Evolutionary conservation across 352 stramenopile genomes (phyloP), one percentile per base, ranked within the genome.

Genomic region (Phytopythium ostracodes): DNA sequence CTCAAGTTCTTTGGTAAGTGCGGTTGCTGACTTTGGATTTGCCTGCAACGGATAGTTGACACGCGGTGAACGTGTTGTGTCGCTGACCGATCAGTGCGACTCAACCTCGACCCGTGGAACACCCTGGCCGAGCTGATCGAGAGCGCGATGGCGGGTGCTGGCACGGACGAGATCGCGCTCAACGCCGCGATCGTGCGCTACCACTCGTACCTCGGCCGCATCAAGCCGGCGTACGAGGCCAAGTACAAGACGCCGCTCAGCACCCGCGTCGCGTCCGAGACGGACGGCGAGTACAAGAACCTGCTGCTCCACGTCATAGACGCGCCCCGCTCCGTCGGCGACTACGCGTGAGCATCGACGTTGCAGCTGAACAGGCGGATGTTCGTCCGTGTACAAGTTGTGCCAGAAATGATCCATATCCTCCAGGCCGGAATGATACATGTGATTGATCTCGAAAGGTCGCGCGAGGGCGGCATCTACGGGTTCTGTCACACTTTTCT

Each of bases 161-260:
- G 84, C 67, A 92, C 84, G 6, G 82, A 91, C 61, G 75, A 89
- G 66, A 79, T 71, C 31, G 79, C 76, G 51, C 71, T 93, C 12
- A 84, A 72, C 50, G 70, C 78, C 36, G 67, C 81, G 22, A 65
- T 91, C 56, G 80, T 93, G 55, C 82, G 84, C 43, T 93, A 91
- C 68, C 78, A 91, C 64, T 44, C 66, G 56, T 85, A 84, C 64
- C 66, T 91, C 47, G 31, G 59, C n/a, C 64, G 79, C 36, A 72
- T 93, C 59, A 71, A 73, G 51, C 61, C 68, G 20, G 67, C 70
- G 27, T 93, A 82, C 62, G 70, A 89, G 65, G 66, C 71, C 36
- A 78, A 80, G 58, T 86, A 90, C 72, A 70, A 77, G 56, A 85
- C 67, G 67, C 72, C 77, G 60, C 68, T 93, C 38, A 71, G 73